Conservation (phyloP, 441 rosid species). For the Euphorbia corollata region DNA sequence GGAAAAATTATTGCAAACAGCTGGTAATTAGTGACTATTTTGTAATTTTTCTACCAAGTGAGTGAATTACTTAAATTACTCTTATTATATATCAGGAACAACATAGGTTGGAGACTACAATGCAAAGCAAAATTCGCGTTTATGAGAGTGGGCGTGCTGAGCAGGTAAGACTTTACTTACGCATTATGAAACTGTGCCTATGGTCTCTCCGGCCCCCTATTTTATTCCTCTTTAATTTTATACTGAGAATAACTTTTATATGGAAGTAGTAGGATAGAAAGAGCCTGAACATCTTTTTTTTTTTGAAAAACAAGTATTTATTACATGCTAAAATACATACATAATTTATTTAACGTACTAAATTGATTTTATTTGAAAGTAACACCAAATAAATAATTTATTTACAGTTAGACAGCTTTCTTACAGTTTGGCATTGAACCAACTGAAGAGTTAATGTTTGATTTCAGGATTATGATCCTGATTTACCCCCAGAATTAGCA, state of each 20-base stretch:
- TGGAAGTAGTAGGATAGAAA: background rate
- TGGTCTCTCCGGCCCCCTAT: too few relatives aligned
- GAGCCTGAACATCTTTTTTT: too few relatives aligned
- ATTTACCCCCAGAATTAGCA: slow-evolving; percentile 93
- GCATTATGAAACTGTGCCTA: background rate
- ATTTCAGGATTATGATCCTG: slow-evolving; percentile 88
- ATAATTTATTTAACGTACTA: background rate
- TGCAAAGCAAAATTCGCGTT: slow-evolving; percentile 98
- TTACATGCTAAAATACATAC: background rate
- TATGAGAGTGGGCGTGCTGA: slow-evolving; percentile 91
- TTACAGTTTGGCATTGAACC: background rate
- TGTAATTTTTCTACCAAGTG: slow-evolving; percentile 18
- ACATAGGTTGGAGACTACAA: slow-evolving; percentile 76
- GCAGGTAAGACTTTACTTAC: slow-evolving; percentile 49
- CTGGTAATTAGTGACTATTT: slow-evolving; percentile 52
- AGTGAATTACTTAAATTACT: slow-evolving; percentile 23
- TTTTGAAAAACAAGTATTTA: background rate
- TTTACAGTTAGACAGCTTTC: background rate
- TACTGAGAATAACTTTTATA: slow-evolving; percentile 6
- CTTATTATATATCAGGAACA: slow-evolving; percentile 56
- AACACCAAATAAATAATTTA: background rate
- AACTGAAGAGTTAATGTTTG: slow-evolving; percentile 5
- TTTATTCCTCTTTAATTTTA: background rate
- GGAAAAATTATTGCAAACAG: slow-evolving; percentile 94
- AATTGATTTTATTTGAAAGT: background rate